Conservation (phyloP, 441 rosid genomes). For the Populus trichocarpa region DNA sequence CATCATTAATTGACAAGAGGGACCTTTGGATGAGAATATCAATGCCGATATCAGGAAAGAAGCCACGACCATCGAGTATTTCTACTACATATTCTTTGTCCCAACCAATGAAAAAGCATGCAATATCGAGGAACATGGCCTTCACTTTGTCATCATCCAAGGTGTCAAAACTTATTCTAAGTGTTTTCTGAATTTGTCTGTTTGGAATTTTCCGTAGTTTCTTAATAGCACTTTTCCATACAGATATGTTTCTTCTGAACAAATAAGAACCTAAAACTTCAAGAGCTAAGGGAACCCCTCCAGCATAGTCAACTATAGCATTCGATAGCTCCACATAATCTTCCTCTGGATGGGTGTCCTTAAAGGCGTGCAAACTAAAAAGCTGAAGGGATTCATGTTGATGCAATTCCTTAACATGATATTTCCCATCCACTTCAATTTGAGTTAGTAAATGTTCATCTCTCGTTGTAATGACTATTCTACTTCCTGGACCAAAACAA, state of each 20-base stretch:
- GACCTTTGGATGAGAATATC: slow-evolving; percentile 1
- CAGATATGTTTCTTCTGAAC: no score
- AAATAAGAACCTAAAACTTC: not conserved
- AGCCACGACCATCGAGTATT: slow-evolving; percentile 2
- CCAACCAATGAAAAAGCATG: not conserved
- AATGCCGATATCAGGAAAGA: slow-evolving; percentile 1
- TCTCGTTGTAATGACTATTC: not conserved
- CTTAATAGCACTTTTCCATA: no score
- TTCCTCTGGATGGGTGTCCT: not conserved
- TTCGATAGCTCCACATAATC: slow-evolving; percentile 3
- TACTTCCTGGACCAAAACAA: not conserved
- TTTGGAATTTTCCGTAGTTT: no score
- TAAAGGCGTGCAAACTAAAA: slow-evolving; percentile 13
- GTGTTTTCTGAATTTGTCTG: no score
- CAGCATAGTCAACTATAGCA: not conserved
- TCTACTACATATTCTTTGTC: not conserved
- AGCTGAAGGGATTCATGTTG: slow-evolving; percentile 2
- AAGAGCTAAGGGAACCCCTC: slow-evolving; percentile 12
- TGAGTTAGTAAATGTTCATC: slow-evolving; percentile 11
- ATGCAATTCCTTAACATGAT: slow-evolving; percentile 3
- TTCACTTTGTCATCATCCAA: slow-evolving; percentile 4
- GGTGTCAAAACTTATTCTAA: slow-evolving; percentile 5
- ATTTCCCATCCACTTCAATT: not conserved
- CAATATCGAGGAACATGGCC: slow-evolving; percentile 8
- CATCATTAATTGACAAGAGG: not conserved